A percentile compares a stretch with the other conserved stretches of the same genome.
Evolutionary conservation across 352 stramenopile species (phyloP).

Genomic region (Phytopythium litorale): DNA sequence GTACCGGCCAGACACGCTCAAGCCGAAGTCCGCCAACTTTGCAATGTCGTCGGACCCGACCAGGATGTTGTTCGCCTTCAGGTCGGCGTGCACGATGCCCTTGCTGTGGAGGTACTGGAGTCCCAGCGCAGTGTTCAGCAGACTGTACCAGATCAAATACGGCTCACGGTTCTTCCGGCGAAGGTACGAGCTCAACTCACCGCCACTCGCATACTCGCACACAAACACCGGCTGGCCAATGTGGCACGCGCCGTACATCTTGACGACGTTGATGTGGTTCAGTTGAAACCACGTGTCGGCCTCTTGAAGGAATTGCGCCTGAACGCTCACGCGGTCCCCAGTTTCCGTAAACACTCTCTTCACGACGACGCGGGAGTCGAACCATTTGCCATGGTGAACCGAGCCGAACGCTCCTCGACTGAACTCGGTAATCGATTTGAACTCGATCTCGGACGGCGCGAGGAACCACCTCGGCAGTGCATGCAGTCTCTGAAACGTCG

Average conservation of each 20-base stretch:
- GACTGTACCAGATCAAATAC: conserved; percentile 2
- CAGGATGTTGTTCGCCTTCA: conserved; percentile 23
- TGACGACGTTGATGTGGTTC: conserved; percentile 22
- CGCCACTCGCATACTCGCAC: conserved; percentile 15
- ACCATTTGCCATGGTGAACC: conserved; percentile 12
- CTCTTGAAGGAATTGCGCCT: conserved; percentile 12
- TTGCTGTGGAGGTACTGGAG: conserved; percentile 12
- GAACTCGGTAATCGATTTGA: background rate
- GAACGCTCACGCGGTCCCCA: background rate
- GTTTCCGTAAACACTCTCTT: conserved; percentile 7
- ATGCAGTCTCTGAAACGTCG: no score
- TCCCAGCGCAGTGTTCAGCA: conserved; percentile 8
- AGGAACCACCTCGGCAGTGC: no score
- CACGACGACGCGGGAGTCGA: conserved; percentile 12
- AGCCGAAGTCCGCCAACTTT: conserved; percentile 18
- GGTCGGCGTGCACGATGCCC: conserved; percentile 13
- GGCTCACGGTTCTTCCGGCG: background rate
- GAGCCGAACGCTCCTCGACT: conserved; percentile 12
- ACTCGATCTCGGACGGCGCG: no score
- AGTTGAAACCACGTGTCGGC: conserved; percentile 18
- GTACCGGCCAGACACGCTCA: background rate
- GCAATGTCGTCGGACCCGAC: conserved; percentile 2
- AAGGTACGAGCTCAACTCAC: conserved; percentile 9
- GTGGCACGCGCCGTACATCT: conserved; percentile 27
- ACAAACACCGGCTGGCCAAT: conserved; percentile 20